phyloP scores from a whole-genome alignment of 116 monocot genomes.

The Dioscorea cayenensis region DNA sequence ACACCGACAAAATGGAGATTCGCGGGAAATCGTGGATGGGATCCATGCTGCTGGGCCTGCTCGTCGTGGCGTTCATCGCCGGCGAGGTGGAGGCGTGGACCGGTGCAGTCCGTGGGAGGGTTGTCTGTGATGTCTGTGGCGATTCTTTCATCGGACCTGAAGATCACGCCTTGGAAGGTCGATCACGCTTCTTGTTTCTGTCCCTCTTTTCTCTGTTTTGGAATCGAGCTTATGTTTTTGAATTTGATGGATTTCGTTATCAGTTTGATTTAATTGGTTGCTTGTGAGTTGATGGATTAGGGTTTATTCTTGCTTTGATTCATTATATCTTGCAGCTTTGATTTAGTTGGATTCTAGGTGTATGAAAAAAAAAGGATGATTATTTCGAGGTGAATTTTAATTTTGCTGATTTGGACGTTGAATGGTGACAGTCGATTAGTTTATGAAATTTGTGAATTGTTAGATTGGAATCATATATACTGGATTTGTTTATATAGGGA shows the following conservation, averaged over 20 bases:
- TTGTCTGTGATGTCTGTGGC: constrained; percentile 88
- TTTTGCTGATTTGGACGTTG: too few relatives aligned
- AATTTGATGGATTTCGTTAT: background rate
- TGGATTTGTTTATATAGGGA: too few relatives aligned
- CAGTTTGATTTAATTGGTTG: too few relatives aligned
- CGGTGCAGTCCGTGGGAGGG: constrained; percentile 84
- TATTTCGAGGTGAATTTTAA: too few relatives aligned
- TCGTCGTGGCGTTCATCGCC: constrained; percentile 15
- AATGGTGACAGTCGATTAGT: too few relatives aligned
- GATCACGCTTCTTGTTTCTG: background rate
- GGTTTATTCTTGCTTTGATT: too few relatives aligned
- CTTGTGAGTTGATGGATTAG: too few relatives aligned
- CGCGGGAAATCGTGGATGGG: background rate
- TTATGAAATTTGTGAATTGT: too few relatives aligned
- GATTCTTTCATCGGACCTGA: constrained; percentile 86
- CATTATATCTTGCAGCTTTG: too few relatives aligned
- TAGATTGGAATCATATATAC: too few relatives aligned
- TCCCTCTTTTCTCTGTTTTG: background rate
- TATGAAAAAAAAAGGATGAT: too few relatives aligned
- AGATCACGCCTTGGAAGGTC: constrained; percentile 82
- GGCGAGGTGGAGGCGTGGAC: constrained; percentile 61
- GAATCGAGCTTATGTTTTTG: background rate
- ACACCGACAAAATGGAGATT: background rate
- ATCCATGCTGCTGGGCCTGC: background rate
- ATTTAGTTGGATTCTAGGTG: too few relatives aligned